Percentiles rank a stretch among this genome's conserved stretches.
Evolutionary conservation across 2,329 filamentous ascomycete species (phyloP).

Genomic region (Paecilomyces sp.): DNA sequence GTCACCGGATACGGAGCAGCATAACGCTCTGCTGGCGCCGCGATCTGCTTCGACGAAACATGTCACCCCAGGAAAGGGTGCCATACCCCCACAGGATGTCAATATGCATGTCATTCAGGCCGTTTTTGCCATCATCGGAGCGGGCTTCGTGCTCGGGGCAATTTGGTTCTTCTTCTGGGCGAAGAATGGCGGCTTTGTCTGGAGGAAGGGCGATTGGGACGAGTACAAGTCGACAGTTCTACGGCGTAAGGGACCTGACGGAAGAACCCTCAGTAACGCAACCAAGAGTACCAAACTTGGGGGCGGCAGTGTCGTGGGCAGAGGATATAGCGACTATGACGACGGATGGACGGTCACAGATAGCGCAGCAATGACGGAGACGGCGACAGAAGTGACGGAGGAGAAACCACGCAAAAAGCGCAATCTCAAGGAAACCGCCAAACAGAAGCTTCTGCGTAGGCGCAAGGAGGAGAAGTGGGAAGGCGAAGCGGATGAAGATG

Average conservation of each 20-base stretch:
- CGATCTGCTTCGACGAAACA: conserved; percentile 18
- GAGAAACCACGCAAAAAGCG: conserved; percentile 23
- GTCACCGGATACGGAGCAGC: conserved; percentile 12
- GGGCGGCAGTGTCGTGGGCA: conserved; percentile 66
- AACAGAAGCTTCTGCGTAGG: conserved; percentile 28
- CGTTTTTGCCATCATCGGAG: conserved; percentile 77
- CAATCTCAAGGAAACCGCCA: conserved; percentile 30
- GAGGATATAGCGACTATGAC: conserved; percentile 58
- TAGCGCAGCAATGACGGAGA: conserved; percentile 53
- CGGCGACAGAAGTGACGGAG: conserved; percentile 41
- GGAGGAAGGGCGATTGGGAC: conserved; percentile 83
- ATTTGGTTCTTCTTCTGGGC: conserved; percentile 99
- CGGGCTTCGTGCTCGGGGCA: conserved; percentile 62
- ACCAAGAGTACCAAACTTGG: conserved; percentile 77
- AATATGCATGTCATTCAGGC: conserved; percentile 64
- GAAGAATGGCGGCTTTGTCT: conserved; percentile 89
- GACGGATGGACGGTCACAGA: conserved; percentile 35
- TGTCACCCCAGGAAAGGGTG: conserved; percentile 26
- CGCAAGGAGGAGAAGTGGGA: conserved; percentile 48
- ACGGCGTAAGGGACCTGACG: conserved; percentile 80
- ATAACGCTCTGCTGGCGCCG: conserved; percentile 17
- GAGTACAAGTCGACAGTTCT: conserved; percentile 96
- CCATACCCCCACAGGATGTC: conserved; percentile 34
- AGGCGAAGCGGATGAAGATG: conserved; percentile 57
- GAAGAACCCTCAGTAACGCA: conserved; percentile 73